Evolutionary conservation across 768 basidiomycete genomes (phyloP).

Genomic region (Suillus sp.): DNA sequence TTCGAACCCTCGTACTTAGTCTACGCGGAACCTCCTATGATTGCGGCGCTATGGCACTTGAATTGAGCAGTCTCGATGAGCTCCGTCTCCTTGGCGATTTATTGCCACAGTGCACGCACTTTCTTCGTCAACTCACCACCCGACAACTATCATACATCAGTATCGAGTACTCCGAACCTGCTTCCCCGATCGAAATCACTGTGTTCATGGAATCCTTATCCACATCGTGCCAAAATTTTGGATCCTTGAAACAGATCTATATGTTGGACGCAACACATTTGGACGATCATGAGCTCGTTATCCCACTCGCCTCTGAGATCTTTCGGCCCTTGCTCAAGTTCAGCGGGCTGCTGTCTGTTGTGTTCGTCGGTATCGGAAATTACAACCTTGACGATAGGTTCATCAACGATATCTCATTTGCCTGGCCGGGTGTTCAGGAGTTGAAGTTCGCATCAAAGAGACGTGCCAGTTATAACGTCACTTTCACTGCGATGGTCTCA

Average conservation of each 20-base stretch:
- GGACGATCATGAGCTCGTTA: not conserved
- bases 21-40: too few species aligned
- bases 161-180: not conserved
- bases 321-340: too few species aligned
- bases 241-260: not conserved
- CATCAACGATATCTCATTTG: not conserved
- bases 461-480: not conserved
- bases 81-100: not conserved
- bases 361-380: too few species aligned
- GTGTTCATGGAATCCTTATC: not conserved
- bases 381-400: not conserved
- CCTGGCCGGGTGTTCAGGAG: not conserved
- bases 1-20: not conserved
- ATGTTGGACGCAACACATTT: too few species aligned
- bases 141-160: not conserved
- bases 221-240: not conserved
- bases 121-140: not conserved
- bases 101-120: not conserved
- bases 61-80: not conserved
- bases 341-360: too few species aligned
- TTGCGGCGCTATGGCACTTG: not conserved
- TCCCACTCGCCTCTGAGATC: not conserved
- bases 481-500: not conserved
- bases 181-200: not conserved
- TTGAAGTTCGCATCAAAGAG: too few species aligned